Conservation (phyloP, 768 basidiomycete species). For the Trametes meyenii region DNA sequence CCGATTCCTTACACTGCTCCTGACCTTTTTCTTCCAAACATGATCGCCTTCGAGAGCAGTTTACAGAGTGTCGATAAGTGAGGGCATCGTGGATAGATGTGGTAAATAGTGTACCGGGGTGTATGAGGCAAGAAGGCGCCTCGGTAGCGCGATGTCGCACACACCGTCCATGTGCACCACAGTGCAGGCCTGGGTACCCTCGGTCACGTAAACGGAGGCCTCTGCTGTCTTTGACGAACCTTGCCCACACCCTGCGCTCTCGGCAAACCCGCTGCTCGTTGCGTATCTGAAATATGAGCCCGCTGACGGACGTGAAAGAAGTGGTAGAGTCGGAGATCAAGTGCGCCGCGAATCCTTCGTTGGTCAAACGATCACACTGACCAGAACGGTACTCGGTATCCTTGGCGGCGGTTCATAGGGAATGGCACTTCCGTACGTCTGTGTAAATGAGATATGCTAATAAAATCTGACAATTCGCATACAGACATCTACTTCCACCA, state of each 20-base stretch:
- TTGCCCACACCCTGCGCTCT: background rate
- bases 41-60: background rate
- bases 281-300: conserved; percentile 18
- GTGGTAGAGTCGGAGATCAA: conserved; percentile 30
- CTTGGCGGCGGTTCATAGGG: background rate
- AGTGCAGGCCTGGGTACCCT: background rate
- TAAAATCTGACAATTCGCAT: background rate
- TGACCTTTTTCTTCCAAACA: no score
- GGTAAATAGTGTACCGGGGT: no score
- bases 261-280: background rate
- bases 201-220: background rate
- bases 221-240: background rate
- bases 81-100: background rate
- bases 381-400: background rate
- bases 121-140: conserved; percentile 5
- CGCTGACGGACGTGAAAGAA: conserved; percentile 27
- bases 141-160: conserved; percentile 3
- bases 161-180: background rate
- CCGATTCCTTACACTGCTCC: no score
- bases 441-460: background rate
- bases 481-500: conserved; percentile 83
- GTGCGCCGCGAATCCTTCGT: conserved; percentile 3
- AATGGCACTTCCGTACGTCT: conserved; percentile 26
- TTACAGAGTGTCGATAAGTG: background rate
- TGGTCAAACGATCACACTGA: background rate